Evolutionary conservation across 2,329 filamentous ascomycete genomes (phyloP).

Genomic region (Sporothrix luriei): DNA sequence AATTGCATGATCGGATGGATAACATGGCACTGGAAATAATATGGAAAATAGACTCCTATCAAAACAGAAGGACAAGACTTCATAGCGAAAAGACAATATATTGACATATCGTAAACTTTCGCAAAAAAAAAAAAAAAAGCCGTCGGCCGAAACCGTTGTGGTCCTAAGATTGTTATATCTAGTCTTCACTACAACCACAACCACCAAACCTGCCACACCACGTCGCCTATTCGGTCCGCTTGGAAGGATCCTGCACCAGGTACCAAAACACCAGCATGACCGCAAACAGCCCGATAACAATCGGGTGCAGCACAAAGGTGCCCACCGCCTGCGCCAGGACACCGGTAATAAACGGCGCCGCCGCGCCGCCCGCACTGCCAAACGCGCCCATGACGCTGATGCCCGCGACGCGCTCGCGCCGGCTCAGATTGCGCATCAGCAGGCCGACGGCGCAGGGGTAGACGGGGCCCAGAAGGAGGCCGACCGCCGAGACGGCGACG

Average conservation of each 20-base stretch:
- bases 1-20: no score
- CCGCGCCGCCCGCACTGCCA: slow-evolving; percentile 68
- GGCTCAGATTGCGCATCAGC: slow-evolving; percentile 62
- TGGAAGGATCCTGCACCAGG: slow-evolving; percentile 57
- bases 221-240: slow-evolving; percentile 58
- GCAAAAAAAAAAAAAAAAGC: no score
- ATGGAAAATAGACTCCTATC: no score
- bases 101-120: no score
- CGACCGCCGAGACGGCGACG: slow-evolving; percentile 69
- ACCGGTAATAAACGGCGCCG: slow-evolving; percentile 68
- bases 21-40: no score
- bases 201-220: no score
- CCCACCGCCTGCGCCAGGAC: slow-evolving; percentile 63
- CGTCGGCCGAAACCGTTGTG: no score
- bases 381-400: slow-evolving; percentile 70
- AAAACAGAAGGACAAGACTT: no score
- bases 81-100: no score
- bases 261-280: slow-evolving; percentile 70
- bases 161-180: no score
- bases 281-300: slow-evolving; percentile 66
- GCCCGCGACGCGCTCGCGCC: slow-evolving; percentile 62
- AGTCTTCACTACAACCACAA: no score
- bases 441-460: slow-evolving; percentile 73
- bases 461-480: slow-evolving; percentile 74
- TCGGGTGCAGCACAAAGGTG: slow-evolving; percentile 66